phyloP scores from a whole-genome alignment of 2,329 filamentous ascomycete genomes.

The Trematosphaeria pertusa region DNA sequence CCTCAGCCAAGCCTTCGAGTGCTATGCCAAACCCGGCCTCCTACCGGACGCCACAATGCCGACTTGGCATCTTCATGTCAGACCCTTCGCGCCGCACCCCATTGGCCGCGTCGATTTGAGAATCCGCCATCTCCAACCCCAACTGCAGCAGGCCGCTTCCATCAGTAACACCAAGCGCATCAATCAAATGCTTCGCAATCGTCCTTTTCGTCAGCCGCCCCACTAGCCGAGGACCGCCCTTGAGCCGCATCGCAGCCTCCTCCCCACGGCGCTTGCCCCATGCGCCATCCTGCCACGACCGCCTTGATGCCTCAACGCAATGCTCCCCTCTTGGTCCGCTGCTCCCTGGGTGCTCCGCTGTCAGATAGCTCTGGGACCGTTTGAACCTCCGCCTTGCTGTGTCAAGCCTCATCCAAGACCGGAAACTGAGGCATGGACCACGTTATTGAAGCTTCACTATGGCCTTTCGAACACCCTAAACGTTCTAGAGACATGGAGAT shows the following conservation, averaged over 20 bases:
- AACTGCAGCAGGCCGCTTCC: conserved; percentile 36
- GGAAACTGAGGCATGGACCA: conserved; percentile 39
- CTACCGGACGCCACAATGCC: conserved; percentile 16
- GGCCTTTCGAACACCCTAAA: conserved; percentile 24
- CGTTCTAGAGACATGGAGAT: conserved; percentile 37
- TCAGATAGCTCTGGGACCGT: conserved; percentile 35
- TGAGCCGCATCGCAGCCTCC: conserved; percentile 38
- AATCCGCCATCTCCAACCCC: conserved; percentile 33
- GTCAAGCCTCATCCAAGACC: conserved; percentile 34
- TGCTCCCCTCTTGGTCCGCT: conserved; percentile 29
- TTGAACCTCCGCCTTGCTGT: conserved; percentile 40
- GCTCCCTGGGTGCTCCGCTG: conserved; percentile 23
- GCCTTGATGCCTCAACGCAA: conserved; percentile 35
- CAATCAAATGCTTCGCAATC: conserved; percentile 24
- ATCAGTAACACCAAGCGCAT: conserved; percentile 28
- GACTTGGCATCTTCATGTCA: conserved; percentile 39
- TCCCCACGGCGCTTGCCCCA: conserved; percentile 16
- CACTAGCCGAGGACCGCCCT: conserved; percentile 32
- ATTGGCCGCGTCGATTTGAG: conserved; percentile 38
- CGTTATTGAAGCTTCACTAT: conserved; percentile 35
- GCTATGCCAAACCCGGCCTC: conserved; percentile 13
- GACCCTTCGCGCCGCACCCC: conserved; percentile 18
- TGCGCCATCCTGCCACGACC: conserved; percentile 19
- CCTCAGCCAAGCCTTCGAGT: conserved; percentile 26
- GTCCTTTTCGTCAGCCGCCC: conserved; percentile 24